A percentile compares a stretch with the other conserved stretches of the same genome.
Conservation (phyloP, 163 green algal species). For the Prototheca cutis region DNA sequence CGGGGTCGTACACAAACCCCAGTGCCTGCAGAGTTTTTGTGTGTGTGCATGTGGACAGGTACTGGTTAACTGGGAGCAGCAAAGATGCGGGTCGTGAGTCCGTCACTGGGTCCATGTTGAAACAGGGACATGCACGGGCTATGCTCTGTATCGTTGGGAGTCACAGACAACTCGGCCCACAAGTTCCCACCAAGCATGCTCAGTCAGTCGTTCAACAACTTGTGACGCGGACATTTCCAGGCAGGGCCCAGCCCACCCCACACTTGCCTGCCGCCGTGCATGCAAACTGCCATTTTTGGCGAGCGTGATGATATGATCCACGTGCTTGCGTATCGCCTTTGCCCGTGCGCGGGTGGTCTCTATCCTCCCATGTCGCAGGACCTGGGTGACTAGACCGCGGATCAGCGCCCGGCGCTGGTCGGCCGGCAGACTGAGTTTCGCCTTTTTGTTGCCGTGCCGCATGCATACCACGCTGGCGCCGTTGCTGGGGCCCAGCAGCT, state of each 20-base stretch:
- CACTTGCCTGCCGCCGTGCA: slow-evolving; percentile 77
- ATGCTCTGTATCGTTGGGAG: too few relatives aligned
- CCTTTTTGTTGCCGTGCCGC: slow-evolving; percentile 78
- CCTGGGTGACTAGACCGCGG: slow-evolving; percentile 80
- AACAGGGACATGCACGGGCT: too few relatives aligned
- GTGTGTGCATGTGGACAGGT: too few relatives aligned
- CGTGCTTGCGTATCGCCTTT: slow-evolving; percentile 88
- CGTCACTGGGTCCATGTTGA: too few relatives aligned
- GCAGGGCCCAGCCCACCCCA: too few relatives aligned
- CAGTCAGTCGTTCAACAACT: too few relatives aligned
- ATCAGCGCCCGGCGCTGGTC: slow-evolving; percentile 98
- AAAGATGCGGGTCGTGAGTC: too few relatives aligned
- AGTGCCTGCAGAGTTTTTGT: too few relatives aligned
- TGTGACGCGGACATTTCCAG: too few relatives aligned
- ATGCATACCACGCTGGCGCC: slow-evolving; percentile 64
- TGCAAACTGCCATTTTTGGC: slow-evolving; percentile 88
- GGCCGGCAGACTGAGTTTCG: slow-evolving; percentile 73
- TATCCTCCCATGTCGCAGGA: slow-evolving; percentile 88
- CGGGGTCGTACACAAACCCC: slow-evolving; percentile 88
- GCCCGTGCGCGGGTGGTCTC: slow-evolving; percentile 85
- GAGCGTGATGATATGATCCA: slow-evolving; percentile 97
- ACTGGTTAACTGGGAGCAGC: too few relatives aligned
- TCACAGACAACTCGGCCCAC: too few relatives aligned
- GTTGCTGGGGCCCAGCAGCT: slow-evolving; percentile 36
- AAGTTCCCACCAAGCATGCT: too few relatives aligned